These are phyloP conservation scores for Rhynchospora pubera DNA, from an alignment of 176 grass and related monocot genomes.

Conservation along the genomic window DNA sequence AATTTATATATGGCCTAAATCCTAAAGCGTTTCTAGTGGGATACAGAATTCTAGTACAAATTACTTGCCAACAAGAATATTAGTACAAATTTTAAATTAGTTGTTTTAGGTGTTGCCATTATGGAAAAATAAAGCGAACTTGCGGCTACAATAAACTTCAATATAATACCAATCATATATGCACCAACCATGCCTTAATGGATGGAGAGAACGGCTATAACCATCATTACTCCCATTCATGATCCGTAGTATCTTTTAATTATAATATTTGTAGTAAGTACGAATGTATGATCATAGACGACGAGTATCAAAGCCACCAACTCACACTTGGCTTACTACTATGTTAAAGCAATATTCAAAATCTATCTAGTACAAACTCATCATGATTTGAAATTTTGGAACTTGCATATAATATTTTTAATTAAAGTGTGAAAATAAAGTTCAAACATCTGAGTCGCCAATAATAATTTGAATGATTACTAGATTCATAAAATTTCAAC, in stretches of 20 bases:
- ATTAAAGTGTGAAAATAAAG: background rate
- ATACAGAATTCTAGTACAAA: background rate
- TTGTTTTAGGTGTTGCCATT: background rate
- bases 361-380: background rate
- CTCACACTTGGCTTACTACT: background rate
- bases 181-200: background rate
- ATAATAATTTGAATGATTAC: background rate
- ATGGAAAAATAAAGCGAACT: background rate
- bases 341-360: background rate
- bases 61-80: background rate
- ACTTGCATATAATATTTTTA: too few species aligned
- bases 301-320: background rate
- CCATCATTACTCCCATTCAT: conserved; percentile 23
- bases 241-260: background rate
- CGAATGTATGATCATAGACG: background rate
- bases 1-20: background rate
- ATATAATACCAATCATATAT: background rate
- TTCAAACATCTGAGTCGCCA: background rate
- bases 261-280: conserved; percentile 11
- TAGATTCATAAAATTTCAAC: background rate
- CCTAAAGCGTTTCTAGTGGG: background rate
- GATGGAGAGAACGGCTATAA: conserved; percentile 23
- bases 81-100: background rate
- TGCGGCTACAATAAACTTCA: background rate
- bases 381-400: background rate